These are phyloP conservation scores for Alternaria burnsii DNA, from an alignment of 2,329 filamentous ascomycete genomes.

Conservation along the genomic window DNA sequence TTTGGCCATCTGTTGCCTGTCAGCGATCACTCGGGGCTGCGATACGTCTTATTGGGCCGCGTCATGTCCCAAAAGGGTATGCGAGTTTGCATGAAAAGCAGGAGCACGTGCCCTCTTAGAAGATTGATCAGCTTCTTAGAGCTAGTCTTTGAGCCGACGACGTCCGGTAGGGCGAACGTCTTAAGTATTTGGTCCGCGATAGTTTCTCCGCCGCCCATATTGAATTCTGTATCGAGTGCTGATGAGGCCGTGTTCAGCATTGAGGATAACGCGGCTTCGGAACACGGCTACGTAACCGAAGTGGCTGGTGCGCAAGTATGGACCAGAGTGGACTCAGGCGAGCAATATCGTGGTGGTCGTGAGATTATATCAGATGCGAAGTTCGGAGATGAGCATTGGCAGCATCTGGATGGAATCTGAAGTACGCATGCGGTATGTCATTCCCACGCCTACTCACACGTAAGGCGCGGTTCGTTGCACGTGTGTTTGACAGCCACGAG, in stretches of 20 bases:
- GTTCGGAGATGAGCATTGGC: background rate
- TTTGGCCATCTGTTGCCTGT: conserved; percentile 68
- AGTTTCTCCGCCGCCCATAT: conserved; percentile 19
- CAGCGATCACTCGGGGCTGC: conserved; percentile 21
- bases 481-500: conserved; percentile 5
- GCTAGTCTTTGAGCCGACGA: conserved; percentile 39
- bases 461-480: conserved; percentile 10
- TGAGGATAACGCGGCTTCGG: conserved; percentile 14
- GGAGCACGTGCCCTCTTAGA: conserved; percentile 44
- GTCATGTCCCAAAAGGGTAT: conserved; percentile 21
- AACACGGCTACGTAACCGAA: conserved; percentile 10
- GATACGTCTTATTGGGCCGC: conserved; percentile 23
- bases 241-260: conserved; percentile 18
- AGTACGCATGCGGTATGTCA: background rate
- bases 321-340: conserved; percentile 5
- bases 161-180: conserved; percentile 40
- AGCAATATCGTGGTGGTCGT: conserved; percentile 2
- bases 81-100: conserved; percentile 9
- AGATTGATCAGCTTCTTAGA: conserved; percentile 49
- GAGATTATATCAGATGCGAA: conserved; percentile 23
- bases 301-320: conserved; percentile 20
- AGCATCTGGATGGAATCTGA: background rate
- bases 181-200: conserved; percentile 20
- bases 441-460: background rate
- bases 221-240: conserved; percentile 26